A percentile compares a stretch with the other conserved stretches of the same genome.
phyloP scores from a whole-genome alignment of 352 stramenopile genomes.

The Thraustotheca clavata region DNA sequence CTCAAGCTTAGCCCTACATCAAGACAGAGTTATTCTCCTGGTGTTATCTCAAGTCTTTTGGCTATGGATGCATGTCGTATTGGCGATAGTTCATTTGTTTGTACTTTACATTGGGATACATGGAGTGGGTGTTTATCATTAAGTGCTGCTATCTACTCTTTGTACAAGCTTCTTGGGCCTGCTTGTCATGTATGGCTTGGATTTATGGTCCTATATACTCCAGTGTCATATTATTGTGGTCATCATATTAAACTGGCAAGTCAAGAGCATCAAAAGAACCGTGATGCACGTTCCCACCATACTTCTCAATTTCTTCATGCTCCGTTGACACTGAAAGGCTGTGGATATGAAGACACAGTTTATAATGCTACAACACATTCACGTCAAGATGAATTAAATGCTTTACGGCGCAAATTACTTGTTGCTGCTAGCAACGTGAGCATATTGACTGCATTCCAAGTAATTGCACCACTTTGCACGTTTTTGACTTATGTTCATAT shows the following conservation, averaged over 20 bases:
- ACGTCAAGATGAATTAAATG: not conserved
- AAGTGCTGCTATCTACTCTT: not conserved
- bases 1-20: not conserved
- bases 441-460: not conserved
- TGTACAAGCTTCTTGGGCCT: not conserved
- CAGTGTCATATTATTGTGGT: not conserved
- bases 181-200: constrained; percentile 1
- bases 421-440: constrained; percentile 2
- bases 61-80: not conserved
- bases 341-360: not conserved
- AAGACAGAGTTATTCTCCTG: not conserved
- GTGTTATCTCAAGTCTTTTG: not conserved
- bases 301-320: not conserved
- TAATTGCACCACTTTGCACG: constrained; percentile 3
- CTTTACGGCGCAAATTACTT: not conserved
- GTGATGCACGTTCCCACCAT: not conserved
- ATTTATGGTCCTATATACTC: not conserved
- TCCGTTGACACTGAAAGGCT: constrained; percentile 1
- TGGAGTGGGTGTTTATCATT: constrained; percentile 5
- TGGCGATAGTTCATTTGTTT: constrained; percentile 8
- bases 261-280: not conserved
- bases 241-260: not conserved
- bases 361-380: not conserved
- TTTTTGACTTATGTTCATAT: not conserved
- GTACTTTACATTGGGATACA: constrained; percentile 14